Conservation (phyloP, 1,284 basidiomycete genomes). For the Cryptococcus jaspeensis region DNA sequence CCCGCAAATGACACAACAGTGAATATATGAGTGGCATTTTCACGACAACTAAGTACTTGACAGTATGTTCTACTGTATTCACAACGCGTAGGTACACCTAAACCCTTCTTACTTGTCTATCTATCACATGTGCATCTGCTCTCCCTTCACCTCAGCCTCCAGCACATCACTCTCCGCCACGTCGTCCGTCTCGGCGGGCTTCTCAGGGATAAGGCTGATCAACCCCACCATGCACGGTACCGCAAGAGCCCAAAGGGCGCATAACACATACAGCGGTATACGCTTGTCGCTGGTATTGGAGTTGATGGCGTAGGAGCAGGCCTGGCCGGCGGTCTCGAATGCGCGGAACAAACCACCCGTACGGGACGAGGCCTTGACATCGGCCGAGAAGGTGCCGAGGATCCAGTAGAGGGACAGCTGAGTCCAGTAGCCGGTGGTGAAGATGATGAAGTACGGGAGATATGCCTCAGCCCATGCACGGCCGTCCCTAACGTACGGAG, state of each 20-base stretch:
- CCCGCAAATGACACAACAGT: too few species aligned
- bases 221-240: conserved; percentile 17
- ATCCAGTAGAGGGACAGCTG: conserved; percentile 30
- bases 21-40: too few species aligned
- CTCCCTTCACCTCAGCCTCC: not conserved
- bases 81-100: not conserved
- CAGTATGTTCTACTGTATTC: not conserved
- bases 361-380: conserved; percentile 22
- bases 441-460: conserved; percentile 22
- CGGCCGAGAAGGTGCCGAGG: conserved; percentile 30
- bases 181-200: conserved; percentile 19
- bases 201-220: conserved; percentile 24
- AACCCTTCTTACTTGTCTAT: too few species aligned
- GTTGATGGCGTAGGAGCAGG: conserved; percentile 23
- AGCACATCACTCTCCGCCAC: conserved; percentile 13
- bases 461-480: conserved; percentile 19
- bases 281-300: conserved; percentile 11
- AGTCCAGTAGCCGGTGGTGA: conserved; percentile 23
- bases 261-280: conserved; percentile 21
- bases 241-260: conserved; percentile 15
- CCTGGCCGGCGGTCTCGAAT: conserved; percentile 24
- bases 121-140: not conserved
- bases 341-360: conserved; percentile 31
- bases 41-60: not conserved
- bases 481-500: conserved; percentile 2